These are phyloP conservation scores for Hansenula sp. DNA, from an alignment of 1,139 yeast genomes.

Conservation along the genomic window DNA sequence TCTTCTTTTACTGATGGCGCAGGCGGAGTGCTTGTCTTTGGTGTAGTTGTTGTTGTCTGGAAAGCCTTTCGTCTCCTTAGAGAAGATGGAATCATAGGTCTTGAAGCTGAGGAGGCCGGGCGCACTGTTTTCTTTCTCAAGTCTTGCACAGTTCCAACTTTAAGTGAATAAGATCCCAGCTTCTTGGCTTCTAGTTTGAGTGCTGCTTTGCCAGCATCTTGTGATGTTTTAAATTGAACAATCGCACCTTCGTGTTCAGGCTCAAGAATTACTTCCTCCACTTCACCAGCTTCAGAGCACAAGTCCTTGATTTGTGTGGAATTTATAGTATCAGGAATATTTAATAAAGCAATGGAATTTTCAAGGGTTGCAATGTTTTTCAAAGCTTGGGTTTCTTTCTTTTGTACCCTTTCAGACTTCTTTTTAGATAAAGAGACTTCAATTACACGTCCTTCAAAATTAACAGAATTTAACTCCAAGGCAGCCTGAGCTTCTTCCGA, in stretches of 20 bases:
- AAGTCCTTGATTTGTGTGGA: slow-evolving; percentile 35
- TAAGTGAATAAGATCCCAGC: slow-evolving; percentile 23
- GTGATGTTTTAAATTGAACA: slow-evolving; percentile 42
- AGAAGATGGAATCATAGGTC: slow-evolving; percentile 22
- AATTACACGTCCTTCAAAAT: slow-evolving; percentile 38
- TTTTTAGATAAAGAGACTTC: slow-evolving; percentile 39
- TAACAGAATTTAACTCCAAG: slow-evolving; percentile 31
- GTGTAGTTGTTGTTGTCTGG: neutral
- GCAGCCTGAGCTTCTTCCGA: slow-evolving; percentile 39
- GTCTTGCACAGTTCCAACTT: slow-evolving; percentile 36
- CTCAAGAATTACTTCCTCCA: slow-evolving; percentile 39
- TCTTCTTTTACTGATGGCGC: neutral
- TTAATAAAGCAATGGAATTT: slow-evolving; percentile 37
- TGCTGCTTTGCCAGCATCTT: slow-evolving; percentile 55
- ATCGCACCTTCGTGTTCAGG: slow-evolving; percentile 49
- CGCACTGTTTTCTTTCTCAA: no score
- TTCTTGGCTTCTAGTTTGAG: slow-evolving; percentile 41
- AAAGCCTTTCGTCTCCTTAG: slow-evolving; percentile 13
- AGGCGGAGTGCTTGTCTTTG: neutral
- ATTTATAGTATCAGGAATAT: slow-evolving; percentile 43
- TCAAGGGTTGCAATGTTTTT: slow-evolving; percentile 19
- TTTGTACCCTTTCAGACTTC: slow-evolving; percentile 27
- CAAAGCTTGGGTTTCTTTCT: slow-evolving; percentile 25
- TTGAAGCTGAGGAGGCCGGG: no score
- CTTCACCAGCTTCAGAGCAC: slow-evolving; percentile 34